Evolutionary conservation across 345 rosid genomes (phyloP), one percentile per base, ranked within the genome.

Genomic region (Pseudoturritis turrita): DNA sequence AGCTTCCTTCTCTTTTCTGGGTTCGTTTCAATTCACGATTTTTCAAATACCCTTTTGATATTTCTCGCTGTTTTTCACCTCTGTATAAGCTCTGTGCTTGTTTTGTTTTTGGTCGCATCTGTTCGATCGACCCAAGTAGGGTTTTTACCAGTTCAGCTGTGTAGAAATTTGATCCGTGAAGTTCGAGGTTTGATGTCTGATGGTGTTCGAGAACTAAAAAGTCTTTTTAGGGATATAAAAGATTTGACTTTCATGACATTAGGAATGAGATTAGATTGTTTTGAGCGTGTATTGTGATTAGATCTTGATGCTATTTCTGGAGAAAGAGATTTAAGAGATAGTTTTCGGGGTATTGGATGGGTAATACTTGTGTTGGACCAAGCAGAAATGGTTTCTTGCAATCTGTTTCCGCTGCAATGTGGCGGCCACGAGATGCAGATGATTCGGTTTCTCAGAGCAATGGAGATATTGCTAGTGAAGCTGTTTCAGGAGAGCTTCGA

Each of bases 361-460:
- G 96, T 55, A 91, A 91, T 41, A 83, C 92, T 54, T 91, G 96
- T 68, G 94, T 88, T 29, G 97, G 97, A 70, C 97, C 96, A 55
- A 83, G 75, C 65, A 73, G 78, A 29, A 88, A 85, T 81, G 80
- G 76, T 0, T 85, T 91, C 77, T 65, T 91, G 35, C 94, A 91
- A 75, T 87, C 92, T 10, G 88, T 91, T 68, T 87, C 94, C 0
- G 90, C 91, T 39, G 93, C 90, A 56, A 80, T 91, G 81, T 91
- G 96, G 94, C 76, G 89, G 14, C 79, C 89, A 5, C 11, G 69
- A 51, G 78, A 75, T 43, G 37, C 1, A 10, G 78, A 75, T 52
- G 78, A 75, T 60, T 41, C 72, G 67, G 76, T 81, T 71, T 84
- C 88, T 22, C 71, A 68, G 52, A 62, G 77, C 21, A 80, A 82